phyloP scores from a whole-genome alignment of 1,284 basidiomycete species.

The Filobasidium uniguttulatum region DNA sequence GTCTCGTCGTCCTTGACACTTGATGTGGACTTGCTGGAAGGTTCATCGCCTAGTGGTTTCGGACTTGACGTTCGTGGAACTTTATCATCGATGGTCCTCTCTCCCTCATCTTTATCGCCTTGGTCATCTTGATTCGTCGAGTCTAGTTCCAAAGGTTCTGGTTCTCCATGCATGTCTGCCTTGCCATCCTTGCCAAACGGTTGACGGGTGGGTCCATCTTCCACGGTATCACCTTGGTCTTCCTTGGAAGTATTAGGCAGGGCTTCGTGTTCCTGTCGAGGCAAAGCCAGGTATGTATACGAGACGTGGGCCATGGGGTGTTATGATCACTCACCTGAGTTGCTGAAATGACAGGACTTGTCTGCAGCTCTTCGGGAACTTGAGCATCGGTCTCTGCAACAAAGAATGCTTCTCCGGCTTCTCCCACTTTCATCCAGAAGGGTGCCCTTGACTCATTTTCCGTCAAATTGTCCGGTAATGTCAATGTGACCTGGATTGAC shows the following conservation, averaged over 20 bases:
- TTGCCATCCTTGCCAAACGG: constrained; percentile 26
- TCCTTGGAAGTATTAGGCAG: background rate
- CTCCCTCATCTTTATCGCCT: too few species aligned
- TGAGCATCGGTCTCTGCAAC: constrained; percentile 94
- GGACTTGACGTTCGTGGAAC: too few species aligned
- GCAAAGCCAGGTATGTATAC: too few species aligned
- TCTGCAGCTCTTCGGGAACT: constrained; percentile 84
- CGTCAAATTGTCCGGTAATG: constrained; percentile 42
- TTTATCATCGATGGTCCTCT: too few species aligned
- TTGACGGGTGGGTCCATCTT: constrained; percentile 21
- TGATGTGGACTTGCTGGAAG: too few species aligned
- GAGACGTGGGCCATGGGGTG: too few species aligned
- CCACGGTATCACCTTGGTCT: background rate
- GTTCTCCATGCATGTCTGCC: background rate
- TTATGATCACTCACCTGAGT: constrained; percentile 25
- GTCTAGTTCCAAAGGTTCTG: background rate
- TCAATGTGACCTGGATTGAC: constrained; percentile 54
- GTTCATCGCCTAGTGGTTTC: too few species aligned
- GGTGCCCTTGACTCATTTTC: constrained; percentile 42
- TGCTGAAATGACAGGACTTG: constrained; percentile 63
- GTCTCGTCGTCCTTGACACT: constrained; percentile 1
- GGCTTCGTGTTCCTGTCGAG: background rate
- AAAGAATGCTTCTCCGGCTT: constrained; percentile 97
- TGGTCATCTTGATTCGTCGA: background rate
- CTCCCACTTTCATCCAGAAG: constrained; percentile 96